Conservation (phyloP, 805 yeast species). For the Kodamaea kaohsiungensis region DNA sequence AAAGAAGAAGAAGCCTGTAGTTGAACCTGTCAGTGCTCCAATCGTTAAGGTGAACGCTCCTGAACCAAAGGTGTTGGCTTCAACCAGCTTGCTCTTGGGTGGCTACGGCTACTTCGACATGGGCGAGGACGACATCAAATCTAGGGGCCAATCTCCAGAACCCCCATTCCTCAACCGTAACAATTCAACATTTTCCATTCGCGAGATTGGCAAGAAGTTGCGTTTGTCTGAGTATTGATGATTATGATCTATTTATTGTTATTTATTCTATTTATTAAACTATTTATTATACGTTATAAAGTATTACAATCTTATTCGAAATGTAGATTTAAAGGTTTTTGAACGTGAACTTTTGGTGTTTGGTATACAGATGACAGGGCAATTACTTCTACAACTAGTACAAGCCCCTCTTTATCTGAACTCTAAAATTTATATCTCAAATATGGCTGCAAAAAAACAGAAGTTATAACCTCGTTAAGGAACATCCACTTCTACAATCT, state of each 20-base stretch:
- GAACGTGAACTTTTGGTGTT: too few species aligned
- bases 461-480: too few species aligned
- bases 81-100: conserved; percentile 40
- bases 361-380: too few species aligned
- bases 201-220: conserved; percentile 66
- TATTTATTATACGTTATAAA: neutral
- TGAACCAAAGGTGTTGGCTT: neutral
- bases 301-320: neutral
- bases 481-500: too few species aligned
- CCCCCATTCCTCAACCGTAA: conserved; percentile 45
- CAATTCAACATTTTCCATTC: conserved; percentile 41
- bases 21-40: neutral
- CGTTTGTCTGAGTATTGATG: conserved; percentile 60
- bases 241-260: conserved; percentile 8
- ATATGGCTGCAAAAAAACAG: too few species aligned
- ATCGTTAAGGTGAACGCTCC: conserved; percentile 3
- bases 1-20: conserved; percentile 3
- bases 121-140: conserved; percentile 52
- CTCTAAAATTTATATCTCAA: too few species aligned
- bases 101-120: conserved; percentile 64
- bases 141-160: conserved; percentile 60
- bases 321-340: too few species aligned
- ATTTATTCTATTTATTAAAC: conserved; percentile 10
- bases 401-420: too few species aligned
- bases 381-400: too few species aligned